Evolutionary conservation across 352 stramenopile species (phyloP).

Genomic region (Pythium dissotocum): DNA sequence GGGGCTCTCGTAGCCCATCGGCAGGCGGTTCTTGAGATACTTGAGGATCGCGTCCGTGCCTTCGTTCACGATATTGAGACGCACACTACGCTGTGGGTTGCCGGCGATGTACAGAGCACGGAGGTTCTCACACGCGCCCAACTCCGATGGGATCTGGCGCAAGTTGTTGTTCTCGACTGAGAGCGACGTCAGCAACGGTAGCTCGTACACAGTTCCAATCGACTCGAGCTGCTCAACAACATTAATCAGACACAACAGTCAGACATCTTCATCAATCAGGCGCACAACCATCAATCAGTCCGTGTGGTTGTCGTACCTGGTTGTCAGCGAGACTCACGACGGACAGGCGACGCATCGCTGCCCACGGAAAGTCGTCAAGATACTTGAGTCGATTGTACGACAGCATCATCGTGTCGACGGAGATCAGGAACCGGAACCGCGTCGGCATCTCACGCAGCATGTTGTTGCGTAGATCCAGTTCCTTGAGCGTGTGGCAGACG

Average conservation of each 20-base stretch:
- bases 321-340: constrained; percentile 71
- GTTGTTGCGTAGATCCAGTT: constrained; percentile 79
- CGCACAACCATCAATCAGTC: constrained; percentile 1
- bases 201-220: constrained; percentile 60
- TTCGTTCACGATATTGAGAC: constrained; percentile 60
- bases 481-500: constrained; percentile 52
- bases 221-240: constrained; percentile 40
- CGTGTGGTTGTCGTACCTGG: constrained; percentile 35
- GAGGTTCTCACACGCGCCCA: constrained; percentile 61
- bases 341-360: constrained; percentile 56
- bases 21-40: constrained; percentile 63
- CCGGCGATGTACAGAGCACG: constrained; percentile 60
- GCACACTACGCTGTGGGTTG: constrained; percentile 79
- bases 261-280: background rate
- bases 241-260: constrained; percentile 11
- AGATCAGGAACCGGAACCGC: constrained; percentile 42
- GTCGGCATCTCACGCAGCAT: constrained; percentile 49
- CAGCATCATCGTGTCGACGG: constrained; percentile 65
- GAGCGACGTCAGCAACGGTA: constrained; percentile 61
- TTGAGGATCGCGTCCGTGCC: constrained; percentile 76
- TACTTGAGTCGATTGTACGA: constrained; percentile 65
- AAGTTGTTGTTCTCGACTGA: constrained; percentile 87
- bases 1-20: constrained; percentile 26
- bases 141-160: constrained; percentile 65
- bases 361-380: constrained; percentile 63